phyloP scores from a whole-genome alignment of 192 early-diverging fungal species.

The Backusella psychrophila region DNA sequence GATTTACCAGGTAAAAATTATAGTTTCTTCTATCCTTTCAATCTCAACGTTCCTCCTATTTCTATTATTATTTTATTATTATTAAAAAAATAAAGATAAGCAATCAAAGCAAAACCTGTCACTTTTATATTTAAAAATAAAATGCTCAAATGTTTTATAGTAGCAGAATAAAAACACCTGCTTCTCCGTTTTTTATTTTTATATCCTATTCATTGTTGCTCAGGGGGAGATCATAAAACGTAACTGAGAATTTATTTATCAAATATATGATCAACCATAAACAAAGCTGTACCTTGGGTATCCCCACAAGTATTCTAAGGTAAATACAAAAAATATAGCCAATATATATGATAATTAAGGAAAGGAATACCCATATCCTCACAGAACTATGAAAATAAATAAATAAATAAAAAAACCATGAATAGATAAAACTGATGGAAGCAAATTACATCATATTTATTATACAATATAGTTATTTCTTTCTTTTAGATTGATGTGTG shows the following conservation, averaged over 20 bases:
- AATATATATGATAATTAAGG: neutral
- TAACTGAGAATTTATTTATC: neutral
- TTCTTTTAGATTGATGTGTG: neutral
- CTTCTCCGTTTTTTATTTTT: neutral
- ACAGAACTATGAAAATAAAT: neutral
- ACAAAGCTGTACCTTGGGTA: neutral
- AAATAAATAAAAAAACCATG: neutral
- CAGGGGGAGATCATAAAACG: neutral
- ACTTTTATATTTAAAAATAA: neutral
- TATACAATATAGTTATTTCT: neutral
- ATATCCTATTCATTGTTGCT: neutral
- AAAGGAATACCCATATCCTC: neutral
- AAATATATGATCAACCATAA: neutral
- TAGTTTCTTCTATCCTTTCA: neutral
- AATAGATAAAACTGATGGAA: neutral
- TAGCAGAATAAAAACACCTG: neutral
- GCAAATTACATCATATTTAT: neutral
- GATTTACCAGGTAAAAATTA: neutral
- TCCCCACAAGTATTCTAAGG: neutral
- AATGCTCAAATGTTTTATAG: neutral
- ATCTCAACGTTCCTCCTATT: neutral
- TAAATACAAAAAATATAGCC: neutral
- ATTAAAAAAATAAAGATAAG: neutral
- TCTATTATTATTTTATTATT: neutral
- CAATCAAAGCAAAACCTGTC: neutral